A percentile compares a stretch with the other conserved stretches of the same genome.
Evolutionary conservation across 2,329 filamentous ascomycete genomes (phyloP).

Genomic region (Apiospora pterosperma): DNA sequence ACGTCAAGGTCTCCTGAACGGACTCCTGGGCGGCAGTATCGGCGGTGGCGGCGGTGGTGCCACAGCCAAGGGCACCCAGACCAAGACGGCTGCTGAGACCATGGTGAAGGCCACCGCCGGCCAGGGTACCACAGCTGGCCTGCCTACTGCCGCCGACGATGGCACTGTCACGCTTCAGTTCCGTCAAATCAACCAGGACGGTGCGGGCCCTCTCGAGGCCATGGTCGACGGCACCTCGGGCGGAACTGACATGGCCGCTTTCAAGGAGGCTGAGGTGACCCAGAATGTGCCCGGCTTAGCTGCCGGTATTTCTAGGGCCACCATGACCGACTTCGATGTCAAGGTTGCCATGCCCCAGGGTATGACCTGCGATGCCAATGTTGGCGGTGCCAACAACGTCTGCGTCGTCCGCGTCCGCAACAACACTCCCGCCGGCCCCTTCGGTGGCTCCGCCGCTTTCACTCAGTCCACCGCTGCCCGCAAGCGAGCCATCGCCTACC

Average conservation of each 20-base stretch:
- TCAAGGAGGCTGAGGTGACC: conserved; percentile 55
- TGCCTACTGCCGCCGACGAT: conserved; percentile 59
- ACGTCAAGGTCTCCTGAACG: conserved; percentile 19
- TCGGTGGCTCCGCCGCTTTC: conserved; percentile 65
- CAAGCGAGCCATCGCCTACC: conserved; percentile 60
- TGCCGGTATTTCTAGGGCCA: conserved; percentile 54
- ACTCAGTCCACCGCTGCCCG: conserved; percentile 55
- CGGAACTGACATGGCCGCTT: conserved; percentile 57
- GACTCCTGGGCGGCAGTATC: conserved; percentile 26
- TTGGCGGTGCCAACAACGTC: conserved; percentile 57
- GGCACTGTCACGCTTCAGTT: conserved; percentile 62
- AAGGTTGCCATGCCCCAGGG: conserved; percentile 63
- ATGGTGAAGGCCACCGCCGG: conserved; percentile 54
- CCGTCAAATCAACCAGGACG: conserved; percentile 70
- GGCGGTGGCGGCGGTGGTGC: conserved; percentile 25
- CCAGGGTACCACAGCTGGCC: conserved; percentile 46
- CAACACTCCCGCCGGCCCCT: conserved; percentile 58
- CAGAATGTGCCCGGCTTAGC: conserved; percentile 60
- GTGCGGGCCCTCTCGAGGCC: conserved; percentile 61
- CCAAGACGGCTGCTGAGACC: conserved; percentile 38
- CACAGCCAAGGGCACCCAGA: conserved; percentile 42
- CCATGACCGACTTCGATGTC: conserved; percentile 62
- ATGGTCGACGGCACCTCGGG: conserved; percentile 60
- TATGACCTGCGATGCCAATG: conserved; percentile 61
- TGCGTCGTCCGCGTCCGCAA: conserved; percentile 66